Conservation (phyloP, 2,329 filamentous ascomycete genomes). For the Phaeosphaeria sp. region DNA sequence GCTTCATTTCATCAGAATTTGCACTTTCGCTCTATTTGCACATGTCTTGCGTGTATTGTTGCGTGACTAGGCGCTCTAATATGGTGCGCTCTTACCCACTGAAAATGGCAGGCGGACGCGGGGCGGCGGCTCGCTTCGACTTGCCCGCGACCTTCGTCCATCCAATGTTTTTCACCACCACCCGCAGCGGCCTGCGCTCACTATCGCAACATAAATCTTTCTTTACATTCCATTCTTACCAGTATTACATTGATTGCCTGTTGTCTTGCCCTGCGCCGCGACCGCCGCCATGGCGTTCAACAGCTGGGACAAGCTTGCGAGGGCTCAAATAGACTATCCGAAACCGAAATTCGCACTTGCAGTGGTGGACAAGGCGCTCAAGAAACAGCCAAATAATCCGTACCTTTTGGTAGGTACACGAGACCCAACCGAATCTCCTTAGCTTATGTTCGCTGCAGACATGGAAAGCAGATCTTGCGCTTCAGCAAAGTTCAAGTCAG, state of each 20-base stretch:
- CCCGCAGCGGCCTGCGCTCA: conserved; percentile 8
- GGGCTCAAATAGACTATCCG: conserved; percentile 39
- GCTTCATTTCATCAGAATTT: too few species aligned
- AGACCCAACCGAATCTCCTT: conserved; percentile 14
- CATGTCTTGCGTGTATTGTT: too few species aligned
- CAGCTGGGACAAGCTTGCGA: conserved; percentile 42
- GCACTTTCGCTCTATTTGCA: too few species aligned
- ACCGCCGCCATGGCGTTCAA: conserved; percentile 39
- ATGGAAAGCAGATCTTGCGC: conserved; percentile 40
- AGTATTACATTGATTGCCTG: neutral
- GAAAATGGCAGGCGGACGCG: too few species aligned
- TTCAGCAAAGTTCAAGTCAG: conserved; percentile 21
- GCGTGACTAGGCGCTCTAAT: too few species aligned
- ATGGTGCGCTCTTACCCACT: too few species aligned
- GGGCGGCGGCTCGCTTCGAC: conserved; percentile 14
- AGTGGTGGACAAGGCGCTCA: conserved; percentile 42
- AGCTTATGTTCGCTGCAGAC: conserved; percentile 34
- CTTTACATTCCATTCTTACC: conserved; percentile 1
- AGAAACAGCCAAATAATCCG: conserved; percentile 46
- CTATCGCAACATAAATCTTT: conserved; percentile 7
- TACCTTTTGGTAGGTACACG: conserved; percentile 36
- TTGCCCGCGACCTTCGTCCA: conserved; percentile 8
- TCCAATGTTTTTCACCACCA: conserved; percentile 15
- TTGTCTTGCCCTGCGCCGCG: neutral
- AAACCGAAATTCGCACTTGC: conserved; percentile 44